Percentiles rank a stretch among this genome's conserved stretches.
Evolutionary conservation across 176 grass and related monocot genomes (phyloP).

Genomic region (Zoysia japonica): DNA sequence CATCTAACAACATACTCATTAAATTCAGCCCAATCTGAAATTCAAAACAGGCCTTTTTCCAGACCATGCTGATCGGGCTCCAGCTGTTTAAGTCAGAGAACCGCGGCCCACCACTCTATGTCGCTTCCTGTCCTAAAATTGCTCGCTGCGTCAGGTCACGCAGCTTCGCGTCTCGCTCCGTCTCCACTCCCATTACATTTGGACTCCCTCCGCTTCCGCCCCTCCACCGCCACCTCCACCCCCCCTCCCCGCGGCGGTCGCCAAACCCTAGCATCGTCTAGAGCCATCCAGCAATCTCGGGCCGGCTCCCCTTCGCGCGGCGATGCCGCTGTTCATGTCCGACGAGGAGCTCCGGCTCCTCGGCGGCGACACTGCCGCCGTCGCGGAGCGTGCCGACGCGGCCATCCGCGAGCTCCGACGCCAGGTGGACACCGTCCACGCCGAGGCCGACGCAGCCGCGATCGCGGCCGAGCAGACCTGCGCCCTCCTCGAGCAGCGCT

Average conservation of each 20-base stretch:
- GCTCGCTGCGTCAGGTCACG: neutral
- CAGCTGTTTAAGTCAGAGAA: neutral
- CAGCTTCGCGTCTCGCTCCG: slow-evolving; percentile 14
- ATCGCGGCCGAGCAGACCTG: slow-evolving; percentile 93
- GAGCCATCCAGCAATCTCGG: slow-evolving; percentile 8
- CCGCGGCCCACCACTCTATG: neutral
- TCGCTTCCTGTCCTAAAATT: neutral
- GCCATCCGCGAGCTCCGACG: slow-evolving; percentile 77
- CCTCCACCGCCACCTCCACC: slow-evolving; percentile 20
- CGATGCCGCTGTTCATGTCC: slow-evolving; percentile 91
- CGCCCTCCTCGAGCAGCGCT: slow-evolving; percentile 88
- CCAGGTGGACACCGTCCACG: slow-evolving; percentile 78
- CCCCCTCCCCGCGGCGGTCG: neutral
- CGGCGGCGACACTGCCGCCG: slow-evolving; percentile 59
- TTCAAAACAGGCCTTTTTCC: neutral
- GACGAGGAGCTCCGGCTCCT: slow-evolving; percentile 89
- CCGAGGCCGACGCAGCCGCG: slow-evolving; percentile 75
- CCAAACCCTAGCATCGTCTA: slow-evolving; percentile 62
- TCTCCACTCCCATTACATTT: slow-evolving; percentile 20
- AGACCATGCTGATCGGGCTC: neutral
- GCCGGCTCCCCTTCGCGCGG: neutral
- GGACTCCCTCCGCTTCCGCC: slow-evolving; percentile 11
- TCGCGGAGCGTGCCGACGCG: slow-evolving; percentile 84
- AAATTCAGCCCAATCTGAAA: neutral
- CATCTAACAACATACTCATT: too few species aligned